Evolutionary conservation across 495 filamentous ascomycete species (phyloP).

Genomic region (Podospora comata): DNA sequence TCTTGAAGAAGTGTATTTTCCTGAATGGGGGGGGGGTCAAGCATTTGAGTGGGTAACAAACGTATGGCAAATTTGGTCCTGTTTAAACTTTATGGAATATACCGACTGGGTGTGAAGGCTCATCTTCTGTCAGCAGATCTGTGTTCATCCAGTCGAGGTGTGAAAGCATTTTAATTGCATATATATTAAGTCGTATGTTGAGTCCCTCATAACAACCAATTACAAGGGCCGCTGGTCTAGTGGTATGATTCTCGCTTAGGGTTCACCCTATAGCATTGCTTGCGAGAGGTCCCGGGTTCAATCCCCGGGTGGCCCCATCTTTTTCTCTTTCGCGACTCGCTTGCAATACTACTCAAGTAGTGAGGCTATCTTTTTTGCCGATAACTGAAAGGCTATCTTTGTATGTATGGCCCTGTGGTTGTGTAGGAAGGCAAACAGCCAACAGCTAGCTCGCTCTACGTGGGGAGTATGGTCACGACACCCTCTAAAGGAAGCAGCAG

Average conservation of each 20-base stretch:
- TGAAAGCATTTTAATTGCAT: too few relatives aligned
- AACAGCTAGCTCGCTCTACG: too few relatives aligned
- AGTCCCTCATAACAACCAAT: not conserved
- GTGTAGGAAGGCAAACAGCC: too few relatives aligned
- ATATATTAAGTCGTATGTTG: too few relatives aligned
- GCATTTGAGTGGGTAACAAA: too few relatives aligned
- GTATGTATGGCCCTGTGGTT: not conserved
- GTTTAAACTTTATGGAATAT: too few relatives aligned
- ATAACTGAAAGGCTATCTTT: not conserved
- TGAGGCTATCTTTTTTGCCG: not conserved
- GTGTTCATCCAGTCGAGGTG: too few relatives aligned
- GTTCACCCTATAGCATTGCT: conserved; percentile 20
- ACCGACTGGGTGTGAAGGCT: too few relatives aligned
- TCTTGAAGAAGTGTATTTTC: not conserved
- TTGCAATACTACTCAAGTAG: not conserved
- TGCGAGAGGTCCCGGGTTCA: conserved; percentile 29
- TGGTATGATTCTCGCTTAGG: conserved; percentile 29
- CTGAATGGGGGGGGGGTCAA: too few relatives aligned
- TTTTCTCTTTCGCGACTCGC: not conserved
- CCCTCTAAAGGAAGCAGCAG: not conserved
- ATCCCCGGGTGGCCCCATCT: conserved; percentile 25
- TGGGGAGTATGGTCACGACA: not conserved
- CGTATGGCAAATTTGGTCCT: too few relatives aligned
- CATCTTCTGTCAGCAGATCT: too few relatives aligned
- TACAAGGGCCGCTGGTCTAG: conserved; percentile 22